Evolutionary conservation across 2,329 filamentous ascomycete species (phyloP).

Genomic region (Bipolaris bicolor): DNA sequence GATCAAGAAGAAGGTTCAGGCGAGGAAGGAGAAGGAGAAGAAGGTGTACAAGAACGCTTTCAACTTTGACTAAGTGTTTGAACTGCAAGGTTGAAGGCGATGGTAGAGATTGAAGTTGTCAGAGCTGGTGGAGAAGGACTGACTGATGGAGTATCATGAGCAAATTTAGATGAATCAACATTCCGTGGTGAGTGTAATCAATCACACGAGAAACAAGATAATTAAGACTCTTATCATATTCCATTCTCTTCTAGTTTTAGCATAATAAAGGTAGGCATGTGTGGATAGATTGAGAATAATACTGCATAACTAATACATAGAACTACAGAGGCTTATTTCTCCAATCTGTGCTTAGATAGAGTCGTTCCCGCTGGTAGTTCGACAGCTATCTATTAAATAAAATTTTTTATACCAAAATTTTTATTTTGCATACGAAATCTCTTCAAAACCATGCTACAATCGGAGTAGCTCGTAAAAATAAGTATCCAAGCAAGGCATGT

Average conservation of each 20-base stretch:
- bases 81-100: background rate
- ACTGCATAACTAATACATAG: no score
- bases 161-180: background rate
- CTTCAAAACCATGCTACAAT: no score
- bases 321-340: no score
- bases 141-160: background rate
- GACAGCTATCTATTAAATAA: no score
- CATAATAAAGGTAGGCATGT: background rate
- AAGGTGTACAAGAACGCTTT: constrained; percentile 94
- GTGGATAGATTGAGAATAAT: background rate
- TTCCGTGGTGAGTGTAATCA: background rate
- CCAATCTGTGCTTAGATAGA: no score
- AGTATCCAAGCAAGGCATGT: no score
- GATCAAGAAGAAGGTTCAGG: constrained; percentile 78
- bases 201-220: background rate
- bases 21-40: constrained; percentile 84
- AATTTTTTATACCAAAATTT: no score
- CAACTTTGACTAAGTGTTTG: constrained; percentile 33
- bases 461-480: no score
- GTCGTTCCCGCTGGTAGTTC: no score
- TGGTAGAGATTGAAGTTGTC: background rate
- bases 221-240: background rate
- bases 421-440: no score
- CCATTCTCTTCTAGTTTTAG: background rate
- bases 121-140: background rate